These are phyloP conservation scores for Cyclotella choctawhatcheeana DNA, from an alignment of 108 stramenopile genomes.

Conservation along the genomic window DNA sequence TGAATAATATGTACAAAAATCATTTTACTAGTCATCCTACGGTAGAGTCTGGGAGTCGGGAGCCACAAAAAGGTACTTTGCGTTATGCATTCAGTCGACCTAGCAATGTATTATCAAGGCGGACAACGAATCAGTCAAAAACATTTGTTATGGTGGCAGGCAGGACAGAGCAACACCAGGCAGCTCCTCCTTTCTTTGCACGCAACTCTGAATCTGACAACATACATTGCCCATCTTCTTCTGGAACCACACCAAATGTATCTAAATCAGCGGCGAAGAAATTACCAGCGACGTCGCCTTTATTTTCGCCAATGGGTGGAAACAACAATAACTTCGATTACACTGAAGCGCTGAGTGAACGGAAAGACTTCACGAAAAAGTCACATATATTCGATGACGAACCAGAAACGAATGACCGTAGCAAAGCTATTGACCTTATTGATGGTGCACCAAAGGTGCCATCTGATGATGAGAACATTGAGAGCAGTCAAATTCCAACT, in stretches of 20 bases:
- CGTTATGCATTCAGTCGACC: neutral
- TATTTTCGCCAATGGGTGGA: slow-evolving; percentile 15
- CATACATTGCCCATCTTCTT: neutral
- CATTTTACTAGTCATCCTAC: neutral
- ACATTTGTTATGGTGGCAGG: neutral
- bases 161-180: neutral
- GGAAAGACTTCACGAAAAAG: slow-evolving; percentile 4
- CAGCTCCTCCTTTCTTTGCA: slow-evolving; percentile 15
- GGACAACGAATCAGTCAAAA: neutral
- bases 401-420: neutral
- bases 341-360: neutral
- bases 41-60: neutral
- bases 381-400: neutral
- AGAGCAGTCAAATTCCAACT: neutral
- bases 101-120: neutral
- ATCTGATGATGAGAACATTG: too few relatives aligned
- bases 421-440: too few relatives aligned
- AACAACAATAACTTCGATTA: slow-evolving; percentile 45
- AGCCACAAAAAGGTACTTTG: neutral
- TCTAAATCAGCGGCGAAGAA: neutral
- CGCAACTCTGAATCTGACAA: neutral
- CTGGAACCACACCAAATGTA: slow-evolving; percentile 4
- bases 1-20: slow-evolving; percentile 6
- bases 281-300: slow-evolving; percentile 27
- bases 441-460: too few relatives aligned